phyloP scores from a whole-genome alignment of 371 early-diverging fungal genomes.

The Mucor velutinosus region DNA sequence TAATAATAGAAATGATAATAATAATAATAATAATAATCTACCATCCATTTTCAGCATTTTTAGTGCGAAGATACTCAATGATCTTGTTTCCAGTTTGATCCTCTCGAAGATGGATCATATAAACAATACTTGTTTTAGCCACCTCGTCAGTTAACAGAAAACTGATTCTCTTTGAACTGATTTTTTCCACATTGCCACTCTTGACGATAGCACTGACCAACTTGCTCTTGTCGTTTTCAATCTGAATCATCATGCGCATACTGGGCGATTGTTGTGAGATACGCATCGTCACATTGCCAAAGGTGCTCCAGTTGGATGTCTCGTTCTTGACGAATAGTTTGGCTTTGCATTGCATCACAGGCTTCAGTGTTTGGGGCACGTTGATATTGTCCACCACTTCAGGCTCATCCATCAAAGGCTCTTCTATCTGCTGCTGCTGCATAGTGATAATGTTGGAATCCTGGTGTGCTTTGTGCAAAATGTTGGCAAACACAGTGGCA shows the following conservation, averaged over 20 bases:
- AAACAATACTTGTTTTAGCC: slow-evolving; percentile 39
- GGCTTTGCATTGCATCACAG: slow-evolving; percentile 44
- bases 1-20: not conserved
- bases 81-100: slow-evolving; percentile 44
- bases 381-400: slow-evolving; percentile 31
- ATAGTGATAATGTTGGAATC: slow-evolving; percentile 1
- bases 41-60: slow-evolving; percentile 47
- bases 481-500: slow-evolving; percentile 22
- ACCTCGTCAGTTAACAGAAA: slow-evolving; percentile 39
- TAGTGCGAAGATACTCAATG: slow-evolving; percentile 40
- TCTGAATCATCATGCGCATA: slow-evolving; percentile 43
- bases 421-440: not conserved
- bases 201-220: slow-evolving; percentile 43
- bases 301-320: slow-evolving; percentile 44
- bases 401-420: slow-evolving; percentile 12
- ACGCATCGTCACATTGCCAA: slow-evolving; percentile 39
- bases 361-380: slow-evolving; percentile 43
- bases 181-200: slow-evolving; percentile 46
- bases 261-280: slow-evolving; percentile 48
- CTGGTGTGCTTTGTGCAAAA: slow-evolving; percentile 30
- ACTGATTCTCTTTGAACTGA: slow-evolving; percentile 36
- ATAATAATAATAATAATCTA: slow-evolving; percentile 7
- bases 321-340: slow-evolving; percentile 47
- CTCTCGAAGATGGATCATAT: slow-evolving; percentile 50
- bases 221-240: slow-evolving; percentile 48